Evolutionary conservation across 306 rosid species (phyloP), one percentile per base, ranked within the genome.

Genomic region (Quercus glauca): DNA sequence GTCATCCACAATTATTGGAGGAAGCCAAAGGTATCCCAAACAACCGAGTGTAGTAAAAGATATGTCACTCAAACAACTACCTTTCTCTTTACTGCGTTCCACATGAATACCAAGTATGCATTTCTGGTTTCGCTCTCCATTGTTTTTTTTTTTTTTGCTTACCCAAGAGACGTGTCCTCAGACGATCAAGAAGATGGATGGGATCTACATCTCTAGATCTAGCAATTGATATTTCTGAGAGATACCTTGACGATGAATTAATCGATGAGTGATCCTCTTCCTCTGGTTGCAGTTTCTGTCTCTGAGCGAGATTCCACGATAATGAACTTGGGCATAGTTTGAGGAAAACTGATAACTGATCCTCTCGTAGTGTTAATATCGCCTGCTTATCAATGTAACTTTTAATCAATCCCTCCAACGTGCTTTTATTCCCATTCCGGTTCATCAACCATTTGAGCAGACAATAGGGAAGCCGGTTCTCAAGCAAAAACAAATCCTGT

Each of bases 401-500:
- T 1, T 2, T 23, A 3, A 81, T 60, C 4, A 58, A 51, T 5
- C 1, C 23, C 28, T 26, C 5, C 4, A 0, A 0, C 19, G 1
- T 31, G 4, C 5, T 4, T n/a, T 14, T 9, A 14, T 4, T 56
- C 61, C 15, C 0, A 51, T 53, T 23, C 14, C 0, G 5, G 45
- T 2, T 64, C 68, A 73, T 73, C 68, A 73, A 64, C 67, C 73
- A 35, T 33, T 45, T 10, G 26, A 76, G 81, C 26, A 70, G 73
- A 19, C 43, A 15, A 15, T 29, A 81, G 18, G 85, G 78, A 51
- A 81, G 69, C 61, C 71, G 81, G 23, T 81, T 81, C 73, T 81
- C 85, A 18, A 81, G 77, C 77, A 81, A 70, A 72, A 81, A 71
- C 64, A 76, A 35, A 55, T 81, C 84, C 6, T 69, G 76, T n/a